These are phyloP conservation scores for Casuarina glauca DNA, from an alignment of 306 rosid genomes.

Conservation along the genomic window DNA sequence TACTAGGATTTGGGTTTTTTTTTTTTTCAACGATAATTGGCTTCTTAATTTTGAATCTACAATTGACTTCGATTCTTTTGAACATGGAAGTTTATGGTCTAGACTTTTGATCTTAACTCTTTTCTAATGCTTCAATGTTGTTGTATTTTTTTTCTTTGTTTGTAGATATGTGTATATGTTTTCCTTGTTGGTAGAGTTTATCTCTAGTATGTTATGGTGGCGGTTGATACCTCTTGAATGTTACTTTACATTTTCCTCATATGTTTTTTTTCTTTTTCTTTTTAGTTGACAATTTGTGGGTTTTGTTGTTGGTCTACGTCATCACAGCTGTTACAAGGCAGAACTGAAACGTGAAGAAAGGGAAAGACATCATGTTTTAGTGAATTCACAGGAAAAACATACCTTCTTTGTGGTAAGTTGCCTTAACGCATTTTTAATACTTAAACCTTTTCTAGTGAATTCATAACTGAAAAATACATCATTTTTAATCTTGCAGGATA, in stretches of 20 bases:
- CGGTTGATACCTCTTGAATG: no score
- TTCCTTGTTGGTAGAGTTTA: no score
- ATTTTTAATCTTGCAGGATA: constrained; percentile 46
- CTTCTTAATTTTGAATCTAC: neutral
- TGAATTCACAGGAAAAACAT: constrained; percentile 80
- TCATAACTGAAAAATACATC: neutral
- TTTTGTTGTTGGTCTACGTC: neutral
- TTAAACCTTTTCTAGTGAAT: neutral
- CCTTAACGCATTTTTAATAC: constrained; percentile 17
- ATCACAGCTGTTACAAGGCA: constrained; percentile 71
- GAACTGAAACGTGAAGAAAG: constrained; percentile 91
- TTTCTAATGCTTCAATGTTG: no score
- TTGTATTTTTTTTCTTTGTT: neutral
- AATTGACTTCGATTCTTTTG: neutral
- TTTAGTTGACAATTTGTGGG: neutral
- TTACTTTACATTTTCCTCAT: no score
- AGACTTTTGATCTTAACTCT: neutral
- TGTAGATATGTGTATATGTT: neutral
- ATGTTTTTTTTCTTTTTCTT: neutral
- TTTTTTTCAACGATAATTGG: neutral
- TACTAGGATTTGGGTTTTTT: neutral
- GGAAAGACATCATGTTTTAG: constrained; percentile 68
- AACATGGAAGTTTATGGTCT: neutral
- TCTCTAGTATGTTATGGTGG: no score
- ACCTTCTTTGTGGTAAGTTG: constrained; percentile 61